phyloP scores from a whole-genome alignment of 768 basidiomycete species.

The Trametes meyenii region DNA sequence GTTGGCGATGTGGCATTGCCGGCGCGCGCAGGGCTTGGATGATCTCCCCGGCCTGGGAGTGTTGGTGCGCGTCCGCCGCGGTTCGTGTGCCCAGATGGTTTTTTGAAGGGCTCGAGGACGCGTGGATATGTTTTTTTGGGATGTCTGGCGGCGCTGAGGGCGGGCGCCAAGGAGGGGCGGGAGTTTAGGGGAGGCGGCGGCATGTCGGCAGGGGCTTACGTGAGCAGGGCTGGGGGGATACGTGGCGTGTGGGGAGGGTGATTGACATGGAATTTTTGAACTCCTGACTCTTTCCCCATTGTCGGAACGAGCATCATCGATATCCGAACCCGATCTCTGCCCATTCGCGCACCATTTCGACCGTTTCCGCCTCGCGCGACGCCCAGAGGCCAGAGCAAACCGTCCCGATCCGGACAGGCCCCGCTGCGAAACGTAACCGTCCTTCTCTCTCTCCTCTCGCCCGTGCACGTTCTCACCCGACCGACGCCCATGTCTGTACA shows the following conservation, averaged over 20 bases:
- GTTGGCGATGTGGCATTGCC: slow-evolving; percentile 2
- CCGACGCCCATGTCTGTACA: background rate
- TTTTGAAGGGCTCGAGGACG: too few species aligned
- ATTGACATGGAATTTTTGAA: slow-evolving; percentile 2
- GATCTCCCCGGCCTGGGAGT: background rate
- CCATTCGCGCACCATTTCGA: background rate
- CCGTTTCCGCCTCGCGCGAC: background rate
- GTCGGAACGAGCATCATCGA: slow-evolving; percentile 7
- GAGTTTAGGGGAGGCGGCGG: slow-evolving; percentile 3
- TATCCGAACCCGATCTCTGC: slow-evolving; percentile 5
- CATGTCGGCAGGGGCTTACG: slow-evolving; percentile 1
- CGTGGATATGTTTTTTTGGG: background rate
- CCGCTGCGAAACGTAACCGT: background rate
- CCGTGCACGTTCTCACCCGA: background rate
- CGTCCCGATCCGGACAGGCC: background rate
- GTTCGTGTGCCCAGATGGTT: background rate
- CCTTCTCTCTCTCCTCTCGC: background rate
- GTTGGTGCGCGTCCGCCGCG: background rate
- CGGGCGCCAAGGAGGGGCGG: background rate
- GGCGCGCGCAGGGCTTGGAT: slow-evolving; percentile 1
- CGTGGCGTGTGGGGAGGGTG: background rate
- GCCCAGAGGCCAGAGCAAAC: background rate
- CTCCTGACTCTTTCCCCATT: slow-evolving; percentile 7
- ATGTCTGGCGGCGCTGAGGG: background rate
- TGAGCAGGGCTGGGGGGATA: background rate